These are phyloP conservation scores for Serendipita indica DNA, from an alignment of 768 basidiomycete genomes.

Conservation along the genomic window DNA sequence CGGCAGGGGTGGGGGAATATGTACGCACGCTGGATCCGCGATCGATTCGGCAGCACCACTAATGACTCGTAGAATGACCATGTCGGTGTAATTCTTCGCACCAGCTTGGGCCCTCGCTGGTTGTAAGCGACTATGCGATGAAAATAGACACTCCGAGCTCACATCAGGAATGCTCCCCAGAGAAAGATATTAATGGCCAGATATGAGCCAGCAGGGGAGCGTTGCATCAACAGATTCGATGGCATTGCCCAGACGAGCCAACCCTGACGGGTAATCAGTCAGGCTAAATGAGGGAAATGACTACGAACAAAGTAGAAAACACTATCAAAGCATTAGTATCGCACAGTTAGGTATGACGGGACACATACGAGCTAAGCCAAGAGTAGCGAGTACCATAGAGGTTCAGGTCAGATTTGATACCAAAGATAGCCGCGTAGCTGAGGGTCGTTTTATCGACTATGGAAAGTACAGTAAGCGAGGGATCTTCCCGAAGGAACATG, in stretches of 20 bases:
- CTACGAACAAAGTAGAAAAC: slow-evolving; percentile 28
- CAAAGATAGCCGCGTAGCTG: slow-evolving; percentile 22
- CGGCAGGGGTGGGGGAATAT: background rate
- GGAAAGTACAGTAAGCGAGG: background rate
- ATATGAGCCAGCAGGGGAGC: slow-evolving; percentile 27
- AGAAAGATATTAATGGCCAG: slow-evolving; percentile 23
- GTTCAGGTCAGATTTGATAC: slow-evolving; percentile 23
- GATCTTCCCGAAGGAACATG: background rate
- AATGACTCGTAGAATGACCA: slow-evolving; percentile 26
- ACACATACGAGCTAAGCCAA: slow-evolving; percentile 17
- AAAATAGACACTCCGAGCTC: background rate
- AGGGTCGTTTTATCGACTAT: slow-evolving; percentile 23
- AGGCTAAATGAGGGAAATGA: background rate
- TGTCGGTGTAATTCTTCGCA: slow-evolving; percentile 24
- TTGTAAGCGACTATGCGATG: background rate
- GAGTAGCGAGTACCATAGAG: slow-evolving; percentile 24
- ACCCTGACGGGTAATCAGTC: slow-evolving; percentile 16
- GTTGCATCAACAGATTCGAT: slow-evolving; percentile 29
- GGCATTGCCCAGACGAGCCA: slow-evolving; percentile 31
- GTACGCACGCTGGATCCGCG: slow-evolving; percentile 23
- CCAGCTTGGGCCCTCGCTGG: slow-evolving; percentile 23
- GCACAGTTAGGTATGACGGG: background rate
- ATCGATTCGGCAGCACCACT: slow-evolving; percentile 29
- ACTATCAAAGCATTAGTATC: slow-evolving; percentile 13
- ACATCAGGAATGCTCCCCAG: slow-evolving; percentile 29